Conservation (phyloP, 2,329 filamentous ascomycete genomes). For the Curvularia hawaiiensis region DNA sequence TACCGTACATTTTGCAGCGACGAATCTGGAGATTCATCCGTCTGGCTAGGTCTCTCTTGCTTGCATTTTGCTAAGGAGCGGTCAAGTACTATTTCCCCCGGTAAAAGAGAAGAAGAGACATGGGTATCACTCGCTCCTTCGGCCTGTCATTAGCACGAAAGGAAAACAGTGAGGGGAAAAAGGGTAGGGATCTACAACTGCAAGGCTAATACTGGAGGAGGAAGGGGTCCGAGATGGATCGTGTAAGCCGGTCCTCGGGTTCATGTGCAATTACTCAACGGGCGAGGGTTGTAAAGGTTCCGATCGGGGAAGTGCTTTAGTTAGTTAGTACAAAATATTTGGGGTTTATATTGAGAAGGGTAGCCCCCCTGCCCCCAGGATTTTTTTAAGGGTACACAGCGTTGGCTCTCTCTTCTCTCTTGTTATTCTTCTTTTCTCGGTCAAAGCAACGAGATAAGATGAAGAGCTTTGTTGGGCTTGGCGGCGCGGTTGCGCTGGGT, state of each 20-base stretch:
- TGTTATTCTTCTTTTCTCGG: neutral
- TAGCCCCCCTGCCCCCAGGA: neutral
- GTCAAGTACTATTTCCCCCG: neutral
- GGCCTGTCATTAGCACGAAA: constrained; percentile 18
- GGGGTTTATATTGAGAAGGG: neutral
- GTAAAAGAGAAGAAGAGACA: neutral
- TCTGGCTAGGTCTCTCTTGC: too few relatives aligned
- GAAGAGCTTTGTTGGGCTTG: constrained; percentile 25
- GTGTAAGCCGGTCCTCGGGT: neutral
- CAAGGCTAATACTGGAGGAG: neutral
- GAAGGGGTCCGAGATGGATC: too few relatives aligned
- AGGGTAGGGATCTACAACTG: neutral
- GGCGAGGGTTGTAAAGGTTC: neutral
- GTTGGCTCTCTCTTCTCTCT: neutral
- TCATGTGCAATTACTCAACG: neutral
- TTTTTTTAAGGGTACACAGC: neutral
- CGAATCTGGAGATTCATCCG: neutral
- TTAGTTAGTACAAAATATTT: neutral
- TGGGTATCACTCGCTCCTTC: neutral
- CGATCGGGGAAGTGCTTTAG: neutral
- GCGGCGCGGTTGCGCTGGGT: constrained; percentile 36
- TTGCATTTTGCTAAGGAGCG: too few relatives aligned
- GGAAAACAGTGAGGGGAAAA: constrained; percentile 2
- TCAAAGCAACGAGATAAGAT: constrained; percentile 13
- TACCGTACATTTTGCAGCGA: neutral